phyloP scores from a whole-genome alignment of 2,329 filamentous ascomycete genomes.

The Fusarium scirpi region DNA sequence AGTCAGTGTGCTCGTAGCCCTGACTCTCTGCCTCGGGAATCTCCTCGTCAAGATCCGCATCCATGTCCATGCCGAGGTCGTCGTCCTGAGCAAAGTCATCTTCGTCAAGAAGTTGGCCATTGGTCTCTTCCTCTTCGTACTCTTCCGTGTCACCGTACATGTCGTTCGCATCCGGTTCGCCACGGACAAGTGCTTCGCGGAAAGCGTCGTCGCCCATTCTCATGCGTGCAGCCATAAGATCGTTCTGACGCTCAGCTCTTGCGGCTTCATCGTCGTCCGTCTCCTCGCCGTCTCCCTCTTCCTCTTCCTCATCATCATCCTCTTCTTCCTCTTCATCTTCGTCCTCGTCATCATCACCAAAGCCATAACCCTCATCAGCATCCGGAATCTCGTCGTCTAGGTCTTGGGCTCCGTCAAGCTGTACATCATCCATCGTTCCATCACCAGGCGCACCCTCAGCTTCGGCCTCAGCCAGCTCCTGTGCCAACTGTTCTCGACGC shows the following conservation, averaged over 20 bases:
- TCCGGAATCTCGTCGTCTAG: constrained; percentile 81
- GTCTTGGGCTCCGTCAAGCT: constrained; percentile 69
- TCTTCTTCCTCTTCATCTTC: constrained; percentile 60
- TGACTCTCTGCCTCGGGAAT: constrained; percentile 74
- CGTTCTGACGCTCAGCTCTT: constrained; percentile 60
- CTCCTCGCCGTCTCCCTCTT: constrained; percentile 57
- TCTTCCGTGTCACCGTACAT: constrained; percentile 67
- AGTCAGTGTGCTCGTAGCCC: constrained; percentile 83
- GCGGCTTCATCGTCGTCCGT: constrained; percentile 56
- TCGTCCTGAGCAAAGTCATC: constrained; percentile 65
- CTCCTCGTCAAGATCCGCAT: constrained; percentile 77
- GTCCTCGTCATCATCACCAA: constrained; percentile 59
- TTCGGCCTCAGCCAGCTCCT: constrained; percentile 80
- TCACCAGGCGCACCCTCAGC: constrained; percentile 56
- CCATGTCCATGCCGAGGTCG: constrained; percentile 62
- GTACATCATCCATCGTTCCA: constrained; percentile 66
- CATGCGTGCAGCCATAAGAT: constrained; percentile 63
- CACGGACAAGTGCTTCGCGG: constrained; percentile 67
- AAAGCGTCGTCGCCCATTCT: constrained; percentile 71
- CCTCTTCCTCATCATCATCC: constrained; percentile 55
- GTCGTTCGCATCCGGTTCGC: constrained; percentile 60
- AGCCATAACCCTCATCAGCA: constrained; percentile 67
- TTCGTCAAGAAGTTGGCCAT: constrained; percentile 71
- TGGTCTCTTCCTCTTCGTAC: constrained; percentile 66
- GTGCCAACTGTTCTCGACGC: constrained; percentile 75